Base-by-base conservation (phyloP, 345 rosid genomes). In the Luvunga scandens region DNA sequence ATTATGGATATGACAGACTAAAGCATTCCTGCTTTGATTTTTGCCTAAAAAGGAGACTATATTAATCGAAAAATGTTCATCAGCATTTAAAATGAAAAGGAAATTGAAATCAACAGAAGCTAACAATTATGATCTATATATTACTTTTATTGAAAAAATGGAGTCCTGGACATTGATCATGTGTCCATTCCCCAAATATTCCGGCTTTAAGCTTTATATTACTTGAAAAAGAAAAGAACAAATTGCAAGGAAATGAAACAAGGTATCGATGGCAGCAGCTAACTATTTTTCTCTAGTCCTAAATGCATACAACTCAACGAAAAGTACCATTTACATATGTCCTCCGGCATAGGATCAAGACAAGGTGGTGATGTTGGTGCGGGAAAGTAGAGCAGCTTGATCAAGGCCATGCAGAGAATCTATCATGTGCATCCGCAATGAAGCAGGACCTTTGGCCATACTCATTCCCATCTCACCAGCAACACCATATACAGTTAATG, bases 381-480 rank as follows among this genome's bases (percentile, higher is more conserved):
- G 89, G 60, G 84, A 81, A 79, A 83, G 83, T 10, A 92, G 80
- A 6, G 80, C 77, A 31, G 81, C 81, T 79, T 89, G 84, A 85
- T 92, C 94, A 22, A 95, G 89, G 4, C 89, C 86, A 55, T 93
- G 74, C 27, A 93, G 87, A 74, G 88, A 88, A 82, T 95, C 99
- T 8, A 92, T 89, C 93, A 93, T 84, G 83, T 91, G 90, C 87
- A 86, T 82, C 82, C 94, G 89, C 89, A 95, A 77, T 0, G 96
- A 91, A 80, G 91, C 98, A 38, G 99, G 99, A 72, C 99, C 99
- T 48, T 83, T 91, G 9, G 96, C 96, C 79, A 79, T 16, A 0
- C 80, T 89, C 90, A 85, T 90, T 59, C 96, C 97, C 74, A 91
- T 83, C 91, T 93, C 98, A 75, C 90, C 97, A 28, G 98, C 98